Evolutionary conservation across 305 asterid species (phyloP).

Genomic region (Vinca major): DNA sequence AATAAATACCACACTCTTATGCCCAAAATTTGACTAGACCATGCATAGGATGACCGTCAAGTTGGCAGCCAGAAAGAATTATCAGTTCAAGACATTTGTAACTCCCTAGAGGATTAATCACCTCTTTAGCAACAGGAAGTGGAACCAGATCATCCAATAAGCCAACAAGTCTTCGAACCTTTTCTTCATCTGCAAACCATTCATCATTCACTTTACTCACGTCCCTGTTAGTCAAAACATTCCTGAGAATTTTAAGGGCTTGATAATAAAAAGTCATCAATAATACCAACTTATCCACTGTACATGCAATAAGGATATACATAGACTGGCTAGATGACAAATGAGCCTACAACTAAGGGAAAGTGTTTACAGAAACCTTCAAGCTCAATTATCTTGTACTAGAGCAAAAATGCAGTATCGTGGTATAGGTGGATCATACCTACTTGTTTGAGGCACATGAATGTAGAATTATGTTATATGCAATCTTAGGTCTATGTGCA

Average conservation of each 20-base stretch:
- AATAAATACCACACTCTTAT: neutral
- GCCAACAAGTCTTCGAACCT: constrained; percentile 22
- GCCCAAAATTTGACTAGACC: neutral
- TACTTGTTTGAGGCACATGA: neutral
- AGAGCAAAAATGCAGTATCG: neutral
- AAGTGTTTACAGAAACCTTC: neutral
- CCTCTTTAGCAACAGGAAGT: constrained; percentile 51
- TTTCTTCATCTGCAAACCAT: constrained; percentile 27
- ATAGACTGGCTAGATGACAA: neutral
- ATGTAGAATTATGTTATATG: neutral
- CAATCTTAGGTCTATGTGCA: neutral
- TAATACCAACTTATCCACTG: constrained; percentile 2
- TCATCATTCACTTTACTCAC: constrained; percentile 43
- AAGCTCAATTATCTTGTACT: neutral
- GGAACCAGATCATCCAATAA: constrained; percentile 20
- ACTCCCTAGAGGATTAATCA: constrained; percentile 21
- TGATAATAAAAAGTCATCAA: neutral
- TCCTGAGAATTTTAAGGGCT: constrained; percentile 14
- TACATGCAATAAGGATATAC: neutral
- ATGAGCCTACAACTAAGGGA: neutral
- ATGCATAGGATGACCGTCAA: neutral
- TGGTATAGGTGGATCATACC: neutral
- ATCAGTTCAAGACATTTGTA: neutral
- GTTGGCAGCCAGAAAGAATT: neutral
- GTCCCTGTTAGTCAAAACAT: constrained; percentile 62